Conservation (phyloP, 2,329 filamentous ascomycete genomes). For the Ophiocordyceps camponoti-rufipedis region DNA sequence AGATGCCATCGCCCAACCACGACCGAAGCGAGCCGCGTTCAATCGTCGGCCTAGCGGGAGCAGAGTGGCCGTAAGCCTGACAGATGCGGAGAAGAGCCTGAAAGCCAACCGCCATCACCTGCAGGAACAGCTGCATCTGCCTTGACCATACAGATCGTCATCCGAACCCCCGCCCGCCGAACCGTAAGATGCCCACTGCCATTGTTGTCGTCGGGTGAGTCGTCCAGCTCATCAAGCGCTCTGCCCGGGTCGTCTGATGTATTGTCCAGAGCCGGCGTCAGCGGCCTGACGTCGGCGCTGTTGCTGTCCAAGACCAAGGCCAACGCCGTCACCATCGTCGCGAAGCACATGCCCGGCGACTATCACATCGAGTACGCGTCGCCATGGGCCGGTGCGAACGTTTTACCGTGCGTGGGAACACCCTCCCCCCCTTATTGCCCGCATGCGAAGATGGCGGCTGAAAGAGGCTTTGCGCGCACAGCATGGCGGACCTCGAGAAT, state of each 20-base stretch:
- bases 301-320: constrained; percentile 24
- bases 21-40: no score
- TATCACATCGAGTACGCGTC: constrained; percentile 84
- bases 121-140: not conserved
- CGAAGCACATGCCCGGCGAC: constrained; percentile 87
- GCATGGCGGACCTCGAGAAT: constrained; percentile 23
- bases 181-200: not conserved
- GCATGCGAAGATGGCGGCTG: not conserved
- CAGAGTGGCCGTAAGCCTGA: not conserved
- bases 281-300: constrained; percentile 31
- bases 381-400: constrained; percentile 76
- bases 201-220: constrained; percentile 14
- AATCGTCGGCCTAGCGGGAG: constrained; percentile 8
- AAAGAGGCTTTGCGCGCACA: constrained; percentile 6
- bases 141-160: not conserved
- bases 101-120: not conserved
- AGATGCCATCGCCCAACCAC: no score
- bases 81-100: not conserved
- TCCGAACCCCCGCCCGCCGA: not conserved
- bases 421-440: not conserved
- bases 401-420: constrained; percentile 41
- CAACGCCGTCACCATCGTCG: constrained; percentile 47
- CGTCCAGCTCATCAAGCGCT: not conserved
- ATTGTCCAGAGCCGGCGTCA: constrained; percentile 24
- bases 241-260: not conserved